Evolutionary conservation across 2,329 filamentous ascomycete genomes (phyloP).

Genomic region (Endocalyx cinctus): DNA sequence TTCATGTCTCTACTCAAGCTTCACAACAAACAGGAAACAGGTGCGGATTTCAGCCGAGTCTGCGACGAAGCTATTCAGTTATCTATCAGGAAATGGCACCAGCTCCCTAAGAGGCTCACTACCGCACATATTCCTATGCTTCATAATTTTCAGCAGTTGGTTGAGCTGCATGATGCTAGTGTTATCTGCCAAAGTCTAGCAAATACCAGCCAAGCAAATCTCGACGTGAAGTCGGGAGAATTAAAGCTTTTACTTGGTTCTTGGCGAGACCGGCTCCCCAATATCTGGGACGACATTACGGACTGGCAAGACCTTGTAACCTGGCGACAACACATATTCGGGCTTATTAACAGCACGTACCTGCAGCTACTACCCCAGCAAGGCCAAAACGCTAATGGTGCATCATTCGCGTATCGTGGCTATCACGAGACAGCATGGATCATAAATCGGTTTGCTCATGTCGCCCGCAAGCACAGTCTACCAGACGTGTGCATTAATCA

Average conservation of each 20-base stretch:
- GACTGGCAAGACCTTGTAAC: slow-evolving; percentile 99
- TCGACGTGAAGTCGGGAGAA: slow-evolving; percentile 93
- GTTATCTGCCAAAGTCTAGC: slow-evolving; percentile 91
- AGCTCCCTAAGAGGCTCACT: slow-evolving; percentile 88
- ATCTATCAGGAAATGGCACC: slow-evolving; percentile 97
- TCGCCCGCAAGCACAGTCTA: slow-evolving; percentile 93
- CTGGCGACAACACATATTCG: slow-evolving; percentile 98
- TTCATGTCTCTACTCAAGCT: slow-evolving; percentile 96
- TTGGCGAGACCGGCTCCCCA: slow-evolving; percentile 92
- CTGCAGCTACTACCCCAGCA: slow-evolving; percentile 76
- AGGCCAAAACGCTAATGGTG: slow-evolving; percentile 77
- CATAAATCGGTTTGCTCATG: slow-evolving; percentile 97
- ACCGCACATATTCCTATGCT: slow-evolving; percentile 92
- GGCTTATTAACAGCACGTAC: slow-evolving; percentile 92
- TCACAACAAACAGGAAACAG: slow-evolving; percentile 79
- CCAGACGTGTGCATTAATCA: slow-evolving; percentile 97
- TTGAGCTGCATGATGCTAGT: slow-evolving; percentile 95
- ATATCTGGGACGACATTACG: slow-evolving; percentile 99
- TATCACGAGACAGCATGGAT: slow-evolving; percentile 99
- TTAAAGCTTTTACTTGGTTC: slow-evolving; percentile 89
- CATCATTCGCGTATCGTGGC: slow-evolving; percentile 92
- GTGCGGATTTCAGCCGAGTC: slow-evolving; percentile 77
- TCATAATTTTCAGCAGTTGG: slow-evolving; percentile 96
- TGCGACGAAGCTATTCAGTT: slow-evolving; percentile 97
- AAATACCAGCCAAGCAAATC: slow-evolving; percentile 75